Conservation (phyloP, 768 basidiomycete species). For the Phaffia australis region DNA sequence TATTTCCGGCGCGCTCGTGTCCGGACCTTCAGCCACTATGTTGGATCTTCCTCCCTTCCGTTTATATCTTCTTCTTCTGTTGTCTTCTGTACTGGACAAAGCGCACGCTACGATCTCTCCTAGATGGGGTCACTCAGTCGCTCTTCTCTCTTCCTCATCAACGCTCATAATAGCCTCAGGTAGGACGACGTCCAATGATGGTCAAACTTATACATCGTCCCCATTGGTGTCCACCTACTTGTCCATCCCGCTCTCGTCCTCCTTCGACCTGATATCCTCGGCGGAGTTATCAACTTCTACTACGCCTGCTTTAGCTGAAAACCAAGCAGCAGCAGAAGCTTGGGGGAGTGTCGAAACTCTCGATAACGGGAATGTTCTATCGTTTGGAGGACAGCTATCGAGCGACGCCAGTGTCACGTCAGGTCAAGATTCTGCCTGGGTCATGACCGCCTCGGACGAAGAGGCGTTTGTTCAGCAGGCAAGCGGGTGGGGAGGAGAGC, state of each 20-base stretch:
- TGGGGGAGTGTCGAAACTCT: conserved; percentile 18
- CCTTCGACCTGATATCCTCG: conserved; percentile 16
- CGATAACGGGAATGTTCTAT: neutral
- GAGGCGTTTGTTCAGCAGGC: conserved; percentile 11
- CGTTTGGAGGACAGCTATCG: conserved; percentile 15
- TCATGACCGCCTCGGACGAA: neutral
- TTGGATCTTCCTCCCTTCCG: no score
- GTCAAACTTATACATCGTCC: conserved; percentile 21
- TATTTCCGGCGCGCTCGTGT: no score
- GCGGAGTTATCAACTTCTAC: neutral
- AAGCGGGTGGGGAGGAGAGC: conserved; percentile 8
- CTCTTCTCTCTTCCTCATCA: conserved; percentile 8
- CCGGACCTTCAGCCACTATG: no score
- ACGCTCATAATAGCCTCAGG: conserved; percentile 18
- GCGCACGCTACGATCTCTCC: neutral
- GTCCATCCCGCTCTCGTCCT: conserved; percentile 4
- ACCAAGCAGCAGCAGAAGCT: conserved; percentile 5
- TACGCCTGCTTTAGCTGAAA: neutral
- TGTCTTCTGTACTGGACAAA: no score
- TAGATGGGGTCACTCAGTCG: conserved; percentile 19
- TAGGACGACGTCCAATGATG: conserved; percentile 7
- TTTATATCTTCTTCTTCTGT: no score
- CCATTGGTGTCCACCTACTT: conserved; percentile 7
- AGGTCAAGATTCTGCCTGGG: conserved; percentile 12
- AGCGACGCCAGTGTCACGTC: conserved; percentile 12